Conservation (phyloP, 2,329 filamentous ascomycete genomes). For the Diaporthe helianthi region DNA sequence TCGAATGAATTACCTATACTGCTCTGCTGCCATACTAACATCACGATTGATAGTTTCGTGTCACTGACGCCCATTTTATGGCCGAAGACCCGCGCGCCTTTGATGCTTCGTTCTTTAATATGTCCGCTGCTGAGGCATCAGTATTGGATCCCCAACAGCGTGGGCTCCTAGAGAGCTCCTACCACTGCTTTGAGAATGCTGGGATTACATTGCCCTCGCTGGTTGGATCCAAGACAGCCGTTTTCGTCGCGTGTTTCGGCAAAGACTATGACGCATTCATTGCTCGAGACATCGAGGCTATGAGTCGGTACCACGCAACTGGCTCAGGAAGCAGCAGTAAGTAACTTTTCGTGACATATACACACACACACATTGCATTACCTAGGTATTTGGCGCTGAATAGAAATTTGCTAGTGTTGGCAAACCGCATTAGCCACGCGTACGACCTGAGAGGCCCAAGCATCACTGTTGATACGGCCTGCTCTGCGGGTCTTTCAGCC, state of each 20-base stretch:
- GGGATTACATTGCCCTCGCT: background rate
- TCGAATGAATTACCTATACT: too few species aligned
- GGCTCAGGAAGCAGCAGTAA: conserved; percentile 38
- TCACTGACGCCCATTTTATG: conserved; percentile 14
- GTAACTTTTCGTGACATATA: background rate
- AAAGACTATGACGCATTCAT: conserved; percentile 36
- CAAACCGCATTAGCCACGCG: conserved; percentile 51
- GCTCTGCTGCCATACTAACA: background rate
- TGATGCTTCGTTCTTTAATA: conserved; percentile 32
- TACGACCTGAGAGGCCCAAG: conserved; percentile 48
- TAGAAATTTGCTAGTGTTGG: background rate
- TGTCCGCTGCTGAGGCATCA: conserved; percentile 25
- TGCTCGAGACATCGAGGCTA: conserved; percentile 33
- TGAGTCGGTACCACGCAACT: conserved; percentile 40
- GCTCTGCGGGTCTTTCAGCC: conserved; percentile 39
- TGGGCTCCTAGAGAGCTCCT: conserved; percentile 21
- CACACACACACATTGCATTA: too few species aligned
- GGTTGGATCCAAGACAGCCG: conserved; percentile 23
- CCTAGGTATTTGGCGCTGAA: background rate
- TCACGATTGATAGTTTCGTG: conserved; percentile 37
- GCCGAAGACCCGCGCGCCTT: conserved; percentile 4
- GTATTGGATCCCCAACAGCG: conserved; percentile 31
- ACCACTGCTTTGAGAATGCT: conserved; percentile 30
- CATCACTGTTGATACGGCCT: conserved; percentile 49
- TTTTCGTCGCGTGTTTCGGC: conserved; percentile 41